Conservation (phyloP, 225 moss, liverwort and hornwort genomes). For the Physcomitrium patens region DNA sequence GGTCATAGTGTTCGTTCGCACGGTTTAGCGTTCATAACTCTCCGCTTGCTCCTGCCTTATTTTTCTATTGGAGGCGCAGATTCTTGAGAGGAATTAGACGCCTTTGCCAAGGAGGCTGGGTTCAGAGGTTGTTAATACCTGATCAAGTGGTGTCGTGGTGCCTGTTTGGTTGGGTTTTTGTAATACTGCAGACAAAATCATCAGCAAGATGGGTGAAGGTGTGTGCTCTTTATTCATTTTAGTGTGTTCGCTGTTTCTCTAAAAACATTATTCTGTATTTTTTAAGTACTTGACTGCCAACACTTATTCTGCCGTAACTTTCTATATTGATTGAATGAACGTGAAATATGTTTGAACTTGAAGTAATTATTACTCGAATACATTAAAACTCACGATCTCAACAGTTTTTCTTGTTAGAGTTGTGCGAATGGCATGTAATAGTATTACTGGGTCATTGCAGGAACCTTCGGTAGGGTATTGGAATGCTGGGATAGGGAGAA, state of each 20-base stretch:
- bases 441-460: conserved; percentile 75
- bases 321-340: no score
- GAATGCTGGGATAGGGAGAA: conserved; percentile 95
- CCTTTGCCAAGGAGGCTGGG: conserved; percentile 60
- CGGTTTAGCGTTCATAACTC: conserved; percentile 70
- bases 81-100: conserved; percentile 52
- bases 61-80: conserved; percentile 72
- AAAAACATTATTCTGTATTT: no score
- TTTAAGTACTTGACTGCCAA: no score
- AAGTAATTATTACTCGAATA: background rate
- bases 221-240: conserved; percentile 31
- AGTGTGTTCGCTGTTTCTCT: no score
- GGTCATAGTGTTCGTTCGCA: conserved; percentile 73
- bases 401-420: conserved; percentile 5
- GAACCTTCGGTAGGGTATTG: conserved; percentile 94
- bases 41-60: conserved; percentile 78
- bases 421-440: conserved; percentile 44
- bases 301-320: no score
- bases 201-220: conserved; percentile 99
- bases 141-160: conserved; percentile 81
- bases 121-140: conserved; percentile 70
- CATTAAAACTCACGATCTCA: background rate
- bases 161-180: conserved; percentile 77
- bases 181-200: conserved; percentile 98
- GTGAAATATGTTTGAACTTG: no score